Evolutionary conservation across 1,284 basidiomycete genomes (phyloP).

Genomic region (Ustilago tritici): DNA sequence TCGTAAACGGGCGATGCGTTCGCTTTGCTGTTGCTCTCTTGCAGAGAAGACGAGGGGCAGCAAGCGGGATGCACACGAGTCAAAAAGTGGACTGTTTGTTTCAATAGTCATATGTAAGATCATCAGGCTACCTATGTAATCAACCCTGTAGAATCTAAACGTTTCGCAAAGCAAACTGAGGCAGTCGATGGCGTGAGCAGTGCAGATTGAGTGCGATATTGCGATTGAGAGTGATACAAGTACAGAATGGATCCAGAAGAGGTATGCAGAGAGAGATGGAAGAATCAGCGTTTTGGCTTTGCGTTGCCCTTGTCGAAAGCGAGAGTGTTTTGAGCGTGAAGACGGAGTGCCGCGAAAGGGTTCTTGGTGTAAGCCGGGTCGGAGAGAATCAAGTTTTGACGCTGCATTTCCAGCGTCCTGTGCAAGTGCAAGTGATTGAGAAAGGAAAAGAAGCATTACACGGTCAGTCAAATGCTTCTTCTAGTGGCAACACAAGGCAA

Average conservation of each 20-base stretch:
- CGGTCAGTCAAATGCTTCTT: background rate
- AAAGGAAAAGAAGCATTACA: background rate
- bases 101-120: background rate
- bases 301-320: conserved; percentile 41
- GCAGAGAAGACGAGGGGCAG: background rate
- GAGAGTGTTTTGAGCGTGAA: conserved; percentile 63
- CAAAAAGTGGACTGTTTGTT: background rate
- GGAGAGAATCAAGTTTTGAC: conserved; percentile 60
- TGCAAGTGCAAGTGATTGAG: background rate
- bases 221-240: conserved; percentile 27
- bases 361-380: conserved; percentile 57
- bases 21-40: background rate
- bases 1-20: background rate
- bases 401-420: conserved; percentile 56
- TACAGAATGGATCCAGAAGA: conserved; percentile 14
- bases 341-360: conserved; percentile 64
- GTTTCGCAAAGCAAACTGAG: background rate
- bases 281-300: conserved; percentile 20
- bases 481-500: background rate
- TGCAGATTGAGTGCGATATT: background rate
- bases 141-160: background rate
- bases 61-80: background rate
- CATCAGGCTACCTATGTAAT: conserved; percentile 4
- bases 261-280: background rate
- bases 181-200: background rate